Percentiles rank a stretch among this genome's conserved stretches.
phyloP scores from a whole-genome alignment of 192 early-diverging fungal genomes.

The Helicostylum pulchrum region DNA sequence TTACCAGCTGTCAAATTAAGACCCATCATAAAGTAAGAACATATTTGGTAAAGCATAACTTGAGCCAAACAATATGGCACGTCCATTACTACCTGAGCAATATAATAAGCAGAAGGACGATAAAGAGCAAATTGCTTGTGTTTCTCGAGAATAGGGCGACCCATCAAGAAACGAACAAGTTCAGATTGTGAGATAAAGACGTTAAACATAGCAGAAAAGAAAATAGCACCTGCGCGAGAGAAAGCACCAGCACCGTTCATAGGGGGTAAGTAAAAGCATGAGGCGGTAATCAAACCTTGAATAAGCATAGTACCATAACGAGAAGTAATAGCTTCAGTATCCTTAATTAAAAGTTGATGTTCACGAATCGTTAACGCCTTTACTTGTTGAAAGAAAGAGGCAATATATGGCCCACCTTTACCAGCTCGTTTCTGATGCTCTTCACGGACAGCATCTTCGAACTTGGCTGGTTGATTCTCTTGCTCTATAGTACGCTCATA shows the following conservation, averaged over 20 bases:
- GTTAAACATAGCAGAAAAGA: slow-evolving; percentile 56
- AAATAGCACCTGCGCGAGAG: slow-evolving; percentile 75
- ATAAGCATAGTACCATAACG: slow-evolving; percentile 48
- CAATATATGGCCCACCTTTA: slow-evolving; percentile 56
- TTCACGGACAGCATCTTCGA: slow-evolving; percentile 50
- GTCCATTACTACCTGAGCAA: slow-evolving; percentile 54
- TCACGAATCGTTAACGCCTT: slow-evolving; percentile 59
- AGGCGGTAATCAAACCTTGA: slow-evolving; percentile 71
- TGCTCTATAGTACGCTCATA: slow-evolving; percentile 38
- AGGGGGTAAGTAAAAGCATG: slow-evolving; percentile 63
- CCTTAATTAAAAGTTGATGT: slow-evolving; percentile 57
- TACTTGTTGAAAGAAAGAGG: slow-evolving; percentile 63
- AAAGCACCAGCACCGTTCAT: slow-evolving; percentile 61
- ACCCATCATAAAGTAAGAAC: slow-evolving; percentile 60
- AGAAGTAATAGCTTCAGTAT: slow-evolving; percentile 48
- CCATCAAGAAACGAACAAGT: slow-evolving; percentile 66
- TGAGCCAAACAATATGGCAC: slow-evolving; percentile 47
- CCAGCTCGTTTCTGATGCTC: slow-evolving; percentile 52
- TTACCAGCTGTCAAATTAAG: slow-evolving; percentile 28
- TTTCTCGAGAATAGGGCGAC: slow-evolving; percentile 73
- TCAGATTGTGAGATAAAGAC: slow-evolving; percentile 64
- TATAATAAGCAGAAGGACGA: slow-evolving; percentile 54
- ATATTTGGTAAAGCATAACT: slow-evolving; percentile 51
- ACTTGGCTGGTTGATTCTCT: slow-evolving; percentile 26
- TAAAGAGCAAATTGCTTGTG: slow-evolving; percentile 74